Base-by-base conservation (phyloP, 805 yeast genomes). In the Schizosaccharomyces cryophilus region DNA sequence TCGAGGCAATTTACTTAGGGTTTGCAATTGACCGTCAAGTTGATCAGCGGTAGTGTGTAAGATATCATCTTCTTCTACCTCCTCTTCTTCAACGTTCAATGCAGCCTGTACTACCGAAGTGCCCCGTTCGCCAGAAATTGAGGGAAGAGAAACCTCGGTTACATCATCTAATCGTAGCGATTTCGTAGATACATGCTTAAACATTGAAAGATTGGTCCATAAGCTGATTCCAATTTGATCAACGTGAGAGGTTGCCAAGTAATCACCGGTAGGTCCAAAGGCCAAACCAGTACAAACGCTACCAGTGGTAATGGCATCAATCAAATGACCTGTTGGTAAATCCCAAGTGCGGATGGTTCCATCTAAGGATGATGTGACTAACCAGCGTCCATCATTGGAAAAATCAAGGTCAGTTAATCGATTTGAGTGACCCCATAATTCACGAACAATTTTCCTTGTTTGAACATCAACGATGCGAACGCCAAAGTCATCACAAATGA, bases 281-380 rank as follows among this genome's bases (percentile, higher is more conserved):
- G 83, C 80, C 40, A 94, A 75, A 61, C 79, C 75, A 0, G 96
- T 87, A 2, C 84, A 95, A n/a, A 88, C 89, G 66, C 77, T 80
- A 1, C 84, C 81, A 30, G 93, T 77, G 61, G 75, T 73, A 19
- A 90, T 82, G 64, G 96, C 96, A 73, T 93, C 98, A 62, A 93
- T 87, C 71, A 97, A 90, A 0, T 89, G 87, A 59, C 98, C 97
- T 1, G 96, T 85, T 54, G 97, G 97, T 63, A 93, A 78, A 70
- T 93, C 97, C 97, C 97, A 93, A 0, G 96, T 87, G 67, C 98
- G 80, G 59, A 93, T 75, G 0, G 97, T 88, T 1, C 86, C 77
- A 69, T 93, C 99, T 63, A 88, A 74, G 0, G 88, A 78, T 1
- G 86, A 82, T 29, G 93, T 81, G 7, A 93, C 82, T 42, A 93